A percentile compares a stretch with the other conserved stretches of the same genome.
These are phyloP conservation scores for Sporothrix humicola DNA, from an alignment of 2,329 filamentous ascomycete genomes.

Conservation along the genomic window DNA sequence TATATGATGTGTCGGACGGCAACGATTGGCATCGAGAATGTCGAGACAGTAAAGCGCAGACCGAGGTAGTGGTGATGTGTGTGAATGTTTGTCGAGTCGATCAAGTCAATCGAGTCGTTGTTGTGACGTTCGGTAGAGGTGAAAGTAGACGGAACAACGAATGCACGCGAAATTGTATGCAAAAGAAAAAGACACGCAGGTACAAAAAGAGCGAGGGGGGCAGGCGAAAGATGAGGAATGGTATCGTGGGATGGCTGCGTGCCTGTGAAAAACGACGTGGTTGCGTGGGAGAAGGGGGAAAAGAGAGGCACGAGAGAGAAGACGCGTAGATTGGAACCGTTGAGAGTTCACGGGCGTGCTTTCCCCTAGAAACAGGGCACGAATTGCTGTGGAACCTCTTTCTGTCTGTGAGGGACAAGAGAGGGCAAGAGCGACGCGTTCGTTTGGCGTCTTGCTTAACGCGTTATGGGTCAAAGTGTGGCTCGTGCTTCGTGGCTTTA, in stretches of 20 bases:
- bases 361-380: background rate
- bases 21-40: constrained; percentile 3
- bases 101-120: no score
- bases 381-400: constrained; percentile 22
- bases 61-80: background rate
- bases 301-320: constrained; percentile 27
- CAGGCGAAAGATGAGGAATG: background rate
- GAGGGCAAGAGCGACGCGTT: constrained; percentile 31
- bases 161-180: background rate
- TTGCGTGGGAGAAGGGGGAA: background rate
- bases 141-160: background rate
- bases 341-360: constrained; percentile 10
- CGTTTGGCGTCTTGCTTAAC: constrained; percentile 32
- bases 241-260: constrained; percentile 15
- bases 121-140: background rate
- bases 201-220: background rate
- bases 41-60: background rate
- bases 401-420: background rate
- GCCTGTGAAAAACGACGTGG: constrained; percentile 10
- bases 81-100: background rate
- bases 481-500: constrained; percentile 17
- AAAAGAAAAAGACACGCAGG: background rate
- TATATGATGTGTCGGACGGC: background rate
- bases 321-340: constrained; percentile 38
- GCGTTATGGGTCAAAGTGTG: constrained; percentile 25